Evolutionary conservation across 495 filamentous ascomycete species (phyloP), one percentile per base, ranked within the genome.

Genomic region (Penicillium steckii): DNA sequence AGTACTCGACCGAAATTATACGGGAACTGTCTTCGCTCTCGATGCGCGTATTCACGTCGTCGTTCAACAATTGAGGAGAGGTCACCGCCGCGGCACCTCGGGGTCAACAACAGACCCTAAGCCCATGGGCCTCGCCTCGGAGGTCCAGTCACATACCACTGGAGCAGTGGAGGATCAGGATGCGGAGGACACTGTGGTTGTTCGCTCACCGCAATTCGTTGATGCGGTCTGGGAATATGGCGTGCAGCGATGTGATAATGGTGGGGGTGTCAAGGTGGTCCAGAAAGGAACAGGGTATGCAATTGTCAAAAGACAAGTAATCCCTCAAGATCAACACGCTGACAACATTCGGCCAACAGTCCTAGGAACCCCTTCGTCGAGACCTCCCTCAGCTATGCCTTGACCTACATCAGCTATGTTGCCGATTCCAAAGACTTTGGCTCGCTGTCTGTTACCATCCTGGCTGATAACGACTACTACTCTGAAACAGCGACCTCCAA

Each of bases 391-490:
- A 82, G 77, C 70, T 96, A 95, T 71, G 89, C 85, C 47, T 80
- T 97, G 56, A 92, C 86, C 50, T 97, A 97, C 75, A 77, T 82
- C 52, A 80, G 82, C 52, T 75, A 79, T 42, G 67, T 78, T 43
- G 67, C 72, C 48, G 69, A 75, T 56, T 74, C 76, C 5, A 73
- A 80, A 52, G 71, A 75, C 33, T 84, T 95, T 52, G 78, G 78
- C 18, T 83, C 90, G 0, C 68, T 87, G 17, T 80, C 79, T 10
- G 81, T 97, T 60, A 94, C 90, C 44, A 94, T 98, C 69, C 78
- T 97, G 18, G 94, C 95, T 23, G 91, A 96, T 71, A 89, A 88
- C 60, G 90, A 95, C 75, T 98, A 98, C 78, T 97, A 98, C 74
- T 97, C 94, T 2, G 86, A 90, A 32, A 75, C 85, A 22, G 60